Conservation (phyloP, 345 rosid species). For the Raphanus raphanistrum region DNA sequence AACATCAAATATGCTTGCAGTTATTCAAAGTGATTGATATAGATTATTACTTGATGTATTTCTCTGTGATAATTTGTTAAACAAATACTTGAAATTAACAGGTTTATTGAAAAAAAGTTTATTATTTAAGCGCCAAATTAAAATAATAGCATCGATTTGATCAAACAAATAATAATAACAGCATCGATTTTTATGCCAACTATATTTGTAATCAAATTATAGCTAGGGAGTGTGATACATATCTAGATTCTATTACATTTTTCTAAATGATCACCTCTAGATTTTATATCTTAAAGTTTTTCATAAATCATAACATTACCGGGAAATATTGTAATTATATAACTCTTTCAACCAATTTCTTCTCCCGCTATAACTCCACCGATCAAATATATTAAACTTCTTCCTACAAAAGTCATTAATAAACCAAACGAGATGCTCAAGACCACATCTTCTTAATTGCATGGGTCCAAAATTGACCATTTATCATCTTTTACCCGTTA, state of each 20-base stretch:
- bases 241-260: background rate
- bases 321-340: background rate
- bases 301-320: background rate
- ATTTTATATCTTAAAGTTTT: background rate
- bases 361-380: background rate
- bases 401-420: background rate
- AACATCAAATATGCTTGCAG: background rate
- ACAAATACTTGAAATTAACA: background rate
- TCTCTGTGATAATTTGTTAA: background rate
- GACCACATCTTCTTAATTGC: background rate
- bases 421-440: constrained; percentile 21
- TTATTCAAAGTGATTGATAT: background rate
- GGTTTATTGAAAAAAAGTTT: background rate
- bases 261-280: background rate
- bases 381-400: background rate
- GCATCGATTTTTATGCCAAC: background rate
- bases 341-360: background rate
- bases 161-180: background rate
- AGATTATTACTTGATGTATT: background rate
- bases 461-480: constrained; percentile 1
- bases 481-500: background rate
- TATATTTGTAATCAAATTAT: background rate
- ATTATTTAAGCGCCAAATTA: background rate
- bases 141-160: background rate
- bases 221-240: background rate